Percentiles rank a stretch among this genome's conserved stretches.
phyloP scores from a whole-genome alignment of 768 basidiomycete genomes.

The Collybia mongolica region DNA sequence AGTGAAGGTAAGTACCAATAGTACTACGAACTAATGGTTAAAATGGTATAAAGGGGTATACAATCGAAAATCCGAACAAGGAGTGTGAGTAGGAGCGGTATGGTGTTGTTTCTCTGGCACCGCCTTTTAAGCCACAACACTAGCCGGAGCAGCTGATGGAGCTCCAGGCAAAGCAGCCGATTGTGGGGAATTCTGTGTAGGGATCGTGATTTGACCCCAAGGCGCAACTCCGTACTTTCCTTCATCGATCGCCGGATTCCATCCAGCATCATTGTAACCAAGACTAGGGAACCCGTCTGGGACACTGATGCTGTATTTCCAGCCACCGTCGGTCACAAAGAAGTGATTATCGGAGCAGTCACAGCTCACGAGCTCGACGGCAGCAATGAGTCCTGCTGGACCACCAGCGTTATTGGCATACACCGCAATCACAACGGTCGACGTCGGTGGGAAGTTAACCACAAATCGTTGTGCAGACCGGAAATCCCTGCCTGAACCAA shows the following conservation, averaged over 20 bases:
- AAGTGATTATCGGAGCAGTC: conserved; percentile 12
- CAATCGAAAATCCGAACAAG: too few relatives aligned
- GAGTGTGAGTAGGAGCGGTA: too few relatives aligned
- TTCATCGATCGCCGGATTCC: conserved; percentile 19
- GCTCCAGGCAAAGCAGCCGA: conserved; percentile 9
- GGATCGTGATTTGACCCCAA: conserved; percentile 17
- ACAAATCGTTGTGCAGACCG: conserved; percentile 16
- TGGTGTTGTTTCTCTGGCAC: too few relatives aligned
- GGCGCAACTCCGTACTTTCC: conserved; percentile 18
- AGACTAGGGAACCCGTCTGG: conserved; percentile 14
- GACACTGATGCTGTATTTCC: conserved; percentile 19
- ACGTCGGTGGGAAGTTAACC: conserved; percentile 12
- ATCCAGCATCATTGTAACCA: conserved; percentile 18
- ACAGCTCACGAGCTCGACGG: conserved; percentile 15
- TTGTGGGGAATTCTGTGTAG: conserved; percentile 10
- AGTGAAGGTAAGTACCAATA: too few relatives aligned
- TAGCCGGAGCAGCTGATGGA: conserved; percentile 11
- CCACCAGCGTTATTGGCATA: conserved; percentile 10
- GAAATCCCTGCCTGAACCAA: conserved; percentile 19
- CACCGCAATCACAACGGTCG: conserved; percentile 18
- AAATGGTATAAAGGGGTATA: too few relatives aligned
- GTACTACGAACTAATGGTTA: too few relatives aligned
- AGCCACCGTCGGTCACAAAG: conserved; percentile 19
- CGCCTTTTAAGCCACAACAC: conserved; percentile 8
- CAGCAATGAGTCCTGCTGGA: conserved; percentile 19